Evolutionary conservation across 129 eudicot genomes (phyloP), one percentile per base, ranked within the genome.

Genomic region (Flaveria ramosissima): DNA sequence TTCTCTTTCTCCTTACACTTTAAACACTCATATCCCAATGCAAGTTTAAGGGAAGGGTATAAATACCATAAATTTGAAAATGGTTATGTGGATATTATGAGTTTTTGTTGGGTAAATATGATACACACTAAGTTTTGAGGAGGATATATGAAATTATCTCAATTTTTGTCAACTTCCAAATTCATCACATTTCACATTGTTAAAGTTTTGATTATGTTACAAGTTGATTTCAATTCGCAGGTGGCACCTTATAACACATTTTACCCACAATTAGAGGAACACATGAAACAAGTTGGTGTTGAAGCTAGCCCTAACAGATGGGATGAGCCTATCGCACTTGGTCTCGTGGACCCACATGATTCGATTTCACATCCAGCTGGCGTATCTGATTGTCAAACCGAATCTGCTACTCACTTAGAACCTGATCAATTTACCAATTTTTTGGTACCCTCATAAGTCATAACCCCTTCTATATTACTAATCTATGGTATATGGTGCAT

Each of bases 231-330:
- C 30, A 30, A 26, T 27, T 21, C n/a, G 11, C 72, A 95, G 97
- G 97, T 95, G 74, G 99, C 96, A 65, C 99, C 99, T n/a, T 95
- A 87, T 75, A 95, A 95, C 83, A 95, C 99, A 45, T 89, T 67
- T 86, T 95, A 95, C 80, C 81, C 95, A 6, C 85, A 87, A 73
- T 81, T 95, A 81, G 92, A 83, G 83, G 92, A 95, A 26, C 97
- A 95, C 84, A 73, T 95, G 93, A 84, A 72, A 75, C 89, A 89
- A 89, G 99, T 87, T 81, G 99, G 99, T 19, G 48, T 95, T 77
- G 94, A 83, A 75, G 77, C 89, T 72, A 80, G 81, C 56, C 74
- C 85, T 60, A 95, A 89, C 77, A 88, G 87, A 81, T 95, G 99
- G 99, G 88, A 76, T 41, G 85, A 81, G 42, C 85, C 85, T 15